Evolutionary conservation across 192 early-diverging fungal genomes (phyloP), one percentile per base, ranked within the genome.

Genomic region (Coemansia sp.): DNA sequence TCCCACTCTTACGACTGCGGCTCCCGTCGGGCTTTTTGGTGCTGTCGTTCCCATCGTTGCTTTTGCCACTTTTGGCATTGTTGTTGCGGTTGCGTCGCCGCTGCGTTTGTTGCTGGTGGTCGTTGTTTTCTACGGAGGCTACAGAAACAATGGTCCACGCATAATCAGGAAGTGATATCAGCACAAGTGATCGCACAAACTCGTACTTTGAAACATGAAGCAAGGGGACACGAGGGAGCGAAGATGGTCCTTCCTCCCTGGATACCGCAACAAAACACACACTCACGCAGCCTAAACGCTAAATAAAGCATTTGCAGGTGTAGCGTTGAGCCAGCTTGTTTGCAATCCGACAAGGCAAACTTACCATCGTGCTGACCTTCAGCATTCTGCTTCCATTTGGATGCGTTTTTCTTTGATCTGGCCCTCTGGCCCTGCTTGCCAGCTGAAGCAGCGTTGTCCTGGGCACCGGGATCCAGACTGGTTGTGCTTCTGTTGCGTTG

Each of bases 1-100:
- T 69, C 33, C 63, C 73, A 36, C 66, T 41, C 52, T 61, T 69
- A 25, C 62, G 67, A 0, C 49, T 62, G 49, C 62, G 66, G 15
- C 35, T 52, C 15, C 63, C 38, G 40, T 20, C 38, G 22, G 55
- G 13, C 4, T 32, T 35, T 36, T 34, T 57, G 11, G 55, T 34
- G 29, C 33, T 58, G 65, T 8, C 40, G 41, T 59, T 59, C 20
- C 22, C 42, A 38, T 56, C 57, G 43, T 13, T 53, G 62, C 19
- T 20, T 43, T 60, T 42, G 36, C 23, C 36, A 3, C 41, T 42
- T 19, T 14, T 29, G 59, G 13, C 50, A 32, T 41, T 65, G 25
- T 35, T 40, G 62, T 38, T 64, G 62, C 58, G 61, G 60, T 38
- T 53, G 48, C 60, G 62, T 49, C 46, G 48, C 35, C 56, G 58